phyloP scores from a whole-genome alignment of 2,329 filamentous ascomycete genomes.

The Byssochlamys sp. region DNA sequence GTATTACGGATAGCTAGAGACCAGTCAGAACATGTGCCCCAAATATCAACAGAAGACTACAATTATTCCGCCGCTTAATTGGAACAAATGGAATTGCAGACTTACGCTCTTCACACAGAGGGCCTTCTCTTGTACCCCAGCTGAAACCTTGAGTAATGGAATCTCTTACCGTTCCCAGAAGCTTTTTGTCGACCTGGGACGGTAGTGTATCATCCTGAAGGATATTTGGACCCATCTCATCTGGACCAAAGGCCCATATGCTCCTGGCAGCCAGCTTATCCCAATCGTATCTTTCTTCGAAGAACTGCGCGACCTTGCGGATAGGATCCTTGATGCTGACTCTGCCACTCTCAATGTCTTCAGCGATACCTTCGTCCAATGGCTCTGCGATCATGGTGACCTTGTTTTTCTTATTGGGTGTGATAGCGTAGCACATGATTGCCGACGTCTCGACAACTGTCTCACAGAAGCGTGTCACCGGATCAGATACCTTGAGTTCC shows the following conservation, averaged over 20 bases:
- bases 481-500: slow-evolving; percentile 98
- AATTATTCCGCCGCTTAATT: background rate
- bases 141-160: slow-evolving; percentile 91
- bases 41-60: slow-evolving; percentile 8
- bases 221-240: slow-evolving; percentile 89
- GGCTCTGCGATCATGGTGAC: slow-evolving; percentile 97
- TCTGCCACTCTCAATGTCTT: slow-evolving; percentile 82
- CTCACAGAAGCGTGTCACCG: slow-evolving; percentile 93
- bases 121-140: slow-evolving; percentile 91
- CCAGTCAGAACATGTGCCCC: slow-evolving; percentile 14
- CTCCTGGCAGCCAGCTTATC: slow-evolving; percentile 87
- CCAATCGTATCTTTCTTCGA: slow-evolving; percentile 94
- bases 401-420: slow-evolving; percentile 98
- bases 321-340: slow-evolving; percentile 90
- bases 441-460: slow-evolving; percentile 95
- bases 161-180: slow-evolving; percentile 76
- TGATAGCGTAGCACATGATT: slow-evolving; percentile 95
- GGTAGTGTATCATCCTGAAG: slow-evolving; percentile 93
- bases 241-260: slow-evolving; percentile 97
- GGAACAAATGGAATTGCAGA: slow-evolving; percentile 21
- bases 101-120: slow-evolving; percentile 92
- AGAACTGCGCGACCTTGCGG: slow-evolving; percentile 88
- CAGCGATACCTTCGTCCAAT: slow-evolving; percentile 84
- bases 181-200: slow-evolving; percentile 86
- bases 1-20: slow-evolving; percentile 79